Conservation (phyloP, 352 stramenopile genomes). For the Phytopythium litorale region DNA sequence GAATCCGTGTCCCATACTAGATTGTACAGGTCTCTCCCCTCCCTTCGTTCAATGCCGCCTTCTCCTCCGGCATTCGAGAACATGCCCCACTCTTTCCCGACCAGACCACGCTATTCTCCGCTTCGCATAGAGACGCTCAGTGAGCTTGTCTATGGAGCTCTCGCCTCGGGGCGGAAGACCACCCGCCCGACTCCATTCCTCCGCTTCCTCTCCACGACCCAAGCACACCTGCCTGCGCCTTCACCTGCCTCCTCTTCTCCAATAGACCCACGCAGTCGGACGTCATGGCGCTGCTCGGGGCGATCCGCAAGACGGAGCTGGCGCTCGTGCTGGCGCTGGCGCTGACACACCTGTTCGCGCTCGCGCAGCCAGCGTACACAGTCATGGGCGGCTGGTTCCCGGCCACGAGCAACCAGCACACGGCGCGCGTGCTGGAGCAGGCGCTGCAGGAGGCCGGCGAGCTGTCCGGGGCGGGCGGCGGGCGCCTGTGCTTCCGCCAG, state of each 20-base stretch:
- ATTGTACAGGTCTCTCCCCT: not conserved
- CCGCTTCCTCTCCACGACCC: not conserved
- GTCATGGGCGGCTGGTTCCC: slow-evolving; percentile 38
- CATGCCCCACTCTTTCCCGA: slow-evolving; percentile 1
- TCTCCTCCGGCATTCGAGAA: not conserved
- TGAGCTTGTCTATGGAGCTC: slow-evolving; percentile 1
- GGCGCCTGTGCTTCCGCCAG: slow-evolving; percentile 37
- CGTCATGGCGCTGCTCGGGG: slow-evolving; percentile 2
- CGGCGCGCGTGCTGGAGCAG: slow-evolving; percentile 25
- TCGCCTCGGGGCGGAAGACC: not conserved
- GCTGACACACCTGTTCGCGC: slow-evolving; percentile 10
- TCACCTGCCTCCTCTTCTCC: too few relatives aligned
- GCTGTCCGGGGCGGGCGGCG: slow-evolving; percentile 6
- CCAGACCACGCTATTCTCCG: not conserved
- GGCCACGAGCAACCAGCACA: slow-evolving; percentile 26
- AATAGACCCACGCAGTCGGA: too few relatives aligned
- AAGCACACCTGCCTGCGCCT: not conserved
- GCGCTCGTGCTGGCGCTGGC: slow-evolving; percentile 10
- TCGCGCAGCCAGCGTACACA: slow-evolving; percentile 16
- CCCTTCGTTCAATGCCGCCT: not conserved
- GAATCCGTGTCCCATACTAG: not conserved
- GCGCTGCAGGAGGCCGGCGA: slow-evolving; percentile 25
- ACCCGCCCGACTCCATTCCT: not conserved
- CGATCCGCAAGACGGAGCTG: slow-evolving; percentile 3
- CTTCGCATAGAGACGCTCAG: slow-evolving; percentile 1